Percentiles rank a stretch among this genome's conserved stretches.
Conservation (phyloP, 2,329 filamentous ascomycete species). For the Xylaria sp. region DNA sequence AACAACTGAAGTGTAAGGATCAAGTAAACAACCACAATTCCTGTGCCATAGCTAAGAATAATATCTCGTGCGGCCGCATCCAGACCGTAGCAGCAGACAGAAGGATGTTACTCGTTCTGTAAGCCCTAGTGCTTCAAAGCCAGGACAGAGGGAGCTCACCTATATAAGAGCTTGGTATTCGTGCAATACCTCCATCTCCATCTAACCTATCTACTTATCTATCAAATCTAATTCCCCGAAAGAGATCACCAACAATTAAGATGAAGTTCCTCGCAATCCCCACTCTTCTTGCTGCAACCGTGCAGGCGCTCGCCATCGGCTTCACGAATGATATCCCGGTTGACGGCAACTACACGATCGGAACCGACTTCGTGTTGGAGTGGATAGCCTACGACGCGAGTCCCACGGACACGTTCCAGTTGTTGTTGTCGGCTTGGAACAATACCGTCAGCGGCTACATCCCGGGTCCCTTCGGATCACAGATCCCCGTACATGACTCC, state of each 20-base stretch:
- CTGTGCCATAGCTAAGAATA: neutral
- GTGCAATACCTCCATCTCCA: neutral
- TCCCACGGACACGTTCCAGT: conserved; percentile 11
- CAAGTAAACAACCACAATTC: neutral
- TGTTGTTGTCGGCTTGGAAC: neutral
- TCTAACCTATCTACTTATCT: neutral
- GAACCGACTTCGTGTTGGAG: conserved; percentile 9
- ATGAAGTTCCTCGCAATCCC: conserved; percentile 9
- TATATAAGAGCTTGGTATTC: conserved; percentile 4
- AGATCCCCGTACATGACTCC: conserved; percentile 1
- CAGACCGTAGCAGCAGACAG: neutral
- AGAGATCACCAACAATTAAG: neutral
- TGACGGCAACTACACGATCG: conserved; percentile 9
- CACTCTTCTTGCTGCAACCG: conserved; percentile 2
- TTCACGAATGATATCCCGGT: conserved; percentile 13
- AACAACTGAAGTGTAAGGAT: neutral
- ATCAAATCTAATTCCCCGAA: neutral
- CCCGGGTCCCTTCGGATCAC: neutral
- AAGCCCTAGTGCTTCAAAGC: neutral
- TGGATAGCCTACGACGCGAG: conserved; percentile 10
- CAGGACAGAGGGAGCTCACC: neutral
- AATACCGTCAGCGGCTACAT: neutral
- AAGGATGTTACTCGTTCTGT: neutral
- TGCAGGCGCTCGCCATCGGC: neutral
- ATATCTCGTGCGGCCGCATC: neutral